Evolutionary conservation across 129 eudicot species (phyloP).

Genomic region (Artemisia argyi): DNA sequence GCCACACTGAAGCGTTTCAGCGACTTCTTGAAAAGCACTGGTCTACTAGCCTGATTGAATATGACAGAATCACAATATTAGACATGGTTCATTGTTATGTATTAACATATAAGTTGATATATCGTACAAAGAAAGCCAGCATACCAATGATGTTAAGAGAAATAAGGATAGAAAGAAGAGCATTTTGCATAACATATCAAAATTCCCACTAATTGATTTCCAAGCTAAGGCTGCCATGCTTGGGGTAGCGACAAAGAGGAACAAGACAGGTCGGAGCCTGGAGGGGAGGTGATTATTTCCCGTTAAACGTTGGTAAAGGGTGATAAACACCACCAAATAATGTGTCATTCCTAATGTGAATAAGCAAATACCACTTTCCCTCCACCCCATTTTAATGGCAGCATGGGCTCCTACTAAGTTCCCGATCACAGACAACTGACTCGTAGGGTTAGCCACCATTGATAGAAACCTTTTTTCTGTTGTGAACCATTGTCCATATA

Average conservation of each 20-base stretch:
- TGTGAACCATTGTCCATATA: conserved; percentile 74
- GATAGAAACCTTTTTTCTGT: conserved; percentile 50
- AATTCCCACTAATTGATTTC: conserved; percentile 52
- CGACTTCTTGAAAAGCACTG: conserved; percentile 54
- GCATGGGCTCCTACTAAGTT: conserved; percentile 68
- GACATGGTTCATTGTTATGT: neutral
- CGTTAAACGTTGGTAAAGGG: conserved; percentile 62
- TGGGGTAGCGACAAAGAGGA: conserved; percentile 60
- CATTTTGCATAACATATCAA: conserved; percentile 54
- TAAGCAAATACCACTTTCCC: conserved; percentile 51
- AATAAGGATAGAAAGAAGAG: conserved; percentile 63
- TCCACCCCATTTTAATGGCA: conserved; percentile 62
- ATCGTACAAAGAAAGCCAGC: neutral
- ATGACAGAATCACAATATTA: neutral
- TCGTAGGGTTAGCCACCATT: conserved; percentile 62
- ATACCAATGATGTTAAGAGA: conserved; percentile 64
- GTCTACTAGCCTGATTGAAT: conserved; percentile 42
- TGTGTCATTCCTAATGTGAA: conserved; percentile 71
- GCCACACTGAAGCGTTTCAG: conserved; percentile 50
- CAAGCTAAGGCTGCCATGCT: conserved; percentile 73
- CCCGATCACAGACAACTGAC: conserved; percentile 60
- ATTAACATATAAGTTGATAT: neutral
- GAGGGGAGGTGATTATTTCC: conserved; percentile 55
- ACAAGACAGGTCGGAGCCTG: conserved; percentile 61
- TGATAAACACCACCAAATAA: conserved; percentile 64